These are phyloP conservation scores for Fusarium buharicum DNA, from an alignment of 2,329 filamentous ascomycete genomes.

Conservation along the genomic window DNA sequence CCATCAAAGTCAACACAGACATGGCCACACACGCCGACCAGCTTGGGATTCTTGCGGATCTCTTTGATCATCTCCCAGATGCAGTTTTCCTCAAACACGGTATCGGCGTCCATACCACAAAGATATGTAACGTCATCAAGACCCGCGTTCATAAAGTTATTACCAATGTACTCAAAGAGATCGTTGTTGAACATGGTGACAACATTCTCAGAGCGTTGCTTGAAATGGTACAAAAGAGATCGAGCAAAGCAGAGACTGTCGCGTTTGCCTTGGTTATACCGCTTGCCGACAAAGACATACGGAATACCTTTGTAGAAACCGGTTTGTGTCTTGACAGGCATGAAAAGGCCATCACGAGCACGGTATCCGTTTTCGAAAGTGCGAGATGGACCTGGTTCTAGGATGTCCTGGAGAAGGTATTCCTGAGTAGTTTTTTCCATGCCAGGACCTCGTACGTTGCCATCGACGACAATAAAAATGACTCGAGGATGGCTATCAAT, in stretches of 20 bases:
- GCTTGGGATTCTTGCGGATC: conserved; percentile 55
- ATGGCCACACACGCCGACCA: conserved; percentile 61
- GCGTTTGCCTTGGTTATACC: conserved; percentile 61
- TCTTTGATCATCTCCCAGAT: conserved; percentile 57
- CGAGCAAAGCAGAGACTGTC: conserved; percentile 62
- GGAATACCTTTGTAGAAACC: conserved; percentile 59
- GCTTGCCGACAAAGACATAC: conserved; percentile 60
- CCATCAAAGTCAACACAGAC: conserved; percentile 59
- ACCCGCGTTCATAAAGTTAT: conserved; percentile 52
- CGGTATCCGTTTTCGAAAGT: conserved; percentile 57
- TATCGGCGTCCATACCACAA: conserved; percentile 61
- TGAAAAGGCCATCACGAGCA: conserved; percentile 58
- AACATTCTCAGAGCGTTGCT: conserved; percentile 54
- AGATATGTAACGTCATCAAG: conserved; percentile 56
- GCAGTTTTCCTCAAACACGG: conserved; percentile 58
- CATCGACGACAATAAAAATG: conserved; percentile 61
- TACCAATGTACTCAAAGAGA: conserved; percentile 55
- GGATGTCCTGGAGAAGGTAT: conserved; percentile 59
- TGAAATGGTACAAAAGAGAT: conserved; percentile 61
- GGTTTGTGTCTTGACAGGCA: conserved; percentile 57
- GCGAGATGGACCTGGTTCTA: conserved; percentile 49
- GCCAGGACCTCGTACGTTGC: conserved; percentile 57
- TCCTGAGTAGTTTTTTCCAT: conserved; percentile 61
- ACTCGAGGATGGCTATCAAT: conserved; percentile 55
- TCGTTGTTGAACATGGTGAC: conserved; percentile 60